Percentiles rank a stretch among this genome's conserved stretches.
Conservation (phyloP, 129 eudicot genomes). For the Ambrosia trifida region DNA sequence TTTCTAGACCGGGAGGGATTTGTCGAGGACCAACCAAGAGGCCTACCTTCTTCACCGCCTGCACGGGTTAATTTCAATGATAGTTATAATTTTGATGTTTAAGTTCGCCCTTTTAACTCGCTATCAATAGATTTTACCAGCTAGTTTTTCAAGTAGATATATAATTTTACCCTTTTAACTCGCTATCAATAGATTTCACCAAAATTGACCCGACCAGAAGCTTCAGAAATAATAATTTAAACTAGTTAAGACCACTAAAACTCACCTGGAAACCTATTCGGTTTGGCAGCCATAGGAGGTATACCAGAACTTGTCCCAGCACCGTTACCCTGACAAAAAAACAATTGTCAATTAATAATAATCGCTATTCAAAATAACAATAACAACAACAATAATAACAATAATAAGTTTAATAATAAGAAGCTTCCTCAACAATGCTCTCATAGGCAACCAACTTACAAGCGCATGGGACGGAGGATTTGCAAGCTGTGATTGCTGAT, state of each 20-base stretch:
- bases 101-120: no score
- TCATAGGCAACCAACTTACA: conserved; percentile 48
- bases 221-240: background rate
- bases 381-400: background rate
- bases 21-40: conserved; percentile 55
- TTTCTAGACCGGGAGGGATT: conserved; percentile 51
- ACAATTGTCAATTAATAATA: conserved; percentile 14
- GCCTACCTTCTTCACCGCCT: conserved; percentile 77
- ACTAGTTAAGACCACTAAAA: background rate
- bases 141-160: background rate
- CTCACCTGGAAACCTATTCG: conserved; percentile 63
- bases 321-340: conserved; percentile 57
- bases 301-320: conserved; percentile 92
- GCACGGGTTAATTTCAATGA: conserved; percentile 1
- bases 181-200: background rate
- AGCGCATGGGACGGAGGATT: conserved; percentile 92
- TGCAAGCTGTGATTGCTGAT: conserved; percentile 92
- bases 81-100: background rate
- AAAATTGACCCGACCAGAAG: background rate
- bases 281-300: conserved; percentile 60
- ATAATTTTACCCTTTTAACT: background rate
- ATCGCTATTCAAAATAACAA: background rate
- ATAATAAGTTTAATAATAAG: background rate
- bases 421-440: background rate
- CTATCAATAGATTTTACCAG: background rate